Conservation (phyloP, 108 stramenopile genomes). For the Cyclotella sp. region DNA sequence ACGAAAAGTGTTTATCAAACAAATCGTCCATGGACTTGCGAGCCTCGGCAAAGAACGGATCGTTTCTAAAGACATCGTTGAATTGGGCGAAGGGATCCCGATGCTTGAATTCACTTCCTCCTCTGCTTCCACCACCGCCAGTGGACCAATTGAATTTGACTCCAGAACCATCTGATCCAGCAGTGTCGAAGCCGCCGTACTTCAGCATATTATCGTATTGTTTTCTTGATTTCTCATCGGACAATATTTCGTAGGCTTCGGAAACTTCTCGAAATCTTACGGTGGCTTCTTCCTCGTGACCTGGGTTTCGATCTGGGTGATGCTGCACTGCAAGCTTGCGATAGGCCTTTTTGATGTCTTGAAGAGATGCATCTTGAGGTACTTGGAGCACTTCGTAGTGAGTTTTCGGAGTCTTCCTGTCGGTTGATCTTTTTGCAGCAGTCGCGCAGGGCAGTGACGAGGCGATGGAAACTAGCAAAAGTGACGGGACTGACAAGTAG, state of each 20-base stretch:
- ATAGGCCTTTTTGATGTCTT: constrained; percentile 89
- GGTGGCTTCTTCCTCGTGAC: constrained; percentile 69
- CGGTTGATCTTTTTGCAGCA: background rate
- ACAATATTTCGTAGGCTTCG: constrained; percentile 93
- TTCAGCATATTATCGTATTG: constrained; percentile 90
- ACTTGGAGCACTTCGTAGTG: constrained; percentile 32
- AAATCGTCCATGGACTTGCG: constrained; percentile 65
- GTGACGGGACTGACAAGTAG: background rate
- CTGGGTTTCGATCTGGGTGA: constrained; percentile 91
- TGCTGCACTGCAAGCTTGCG: constrained; percentile 83
- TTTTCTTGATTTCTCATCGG: constrained; percentile 80
- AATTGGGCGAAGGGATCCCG: constrained; percentile 69
- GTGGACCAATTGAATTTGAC: constrained; percentile 15
- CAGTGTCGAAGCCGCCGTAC: constrained; percentile 50
- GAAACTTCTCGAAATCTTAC: constrained; percentile 85
- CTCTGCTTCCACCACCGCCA: background rate
- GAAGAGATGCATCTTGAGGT: constrained; percentile 23
- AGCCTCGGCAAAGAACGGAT: constrained; percentile 70
- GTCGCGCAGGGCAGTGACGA: background rate
- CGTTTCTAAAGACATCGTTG: constrained; percentile 66
- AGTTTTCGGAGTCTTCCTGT: background rate
- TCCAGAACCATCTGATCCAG: constrained; percentile 17
- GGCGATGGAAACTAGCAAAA: background rate
- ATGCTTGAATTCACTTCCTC: constrained; percentile 13
- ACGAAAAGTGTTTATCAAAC: constrained; percentile 45